phyloP scores from a whole-genome alignment of 1,284 basidiomycete species.

The Volvariella volvacea region DNA sequence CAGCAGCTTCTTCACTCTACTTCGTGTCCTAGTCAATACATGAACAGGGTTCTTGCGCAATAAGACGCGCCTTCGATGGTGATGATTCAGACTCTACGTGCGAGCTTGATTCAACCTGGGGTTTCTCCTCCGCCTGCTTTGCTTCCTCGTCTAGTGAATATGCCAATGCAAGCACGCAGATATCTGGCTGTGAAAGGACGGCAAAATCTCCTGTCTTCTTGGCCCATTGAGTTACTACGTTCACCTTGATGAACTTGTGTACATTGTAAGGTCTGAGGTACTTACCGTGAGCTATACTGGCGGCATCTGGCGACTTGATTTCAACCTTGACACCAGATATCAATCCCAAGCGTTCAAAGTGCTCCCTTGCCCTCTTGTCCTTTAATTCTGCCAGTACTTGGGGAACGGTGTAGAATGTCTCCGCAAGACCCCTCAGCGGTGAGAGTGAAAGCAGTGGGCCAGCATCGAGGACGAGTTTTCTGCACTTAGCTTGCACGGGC shows the following conservation, averaged over 20 bases:
- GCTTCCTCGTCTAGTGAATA: constrained; percentile 66
- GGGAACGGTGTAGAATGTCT: constrained; percentile 80
- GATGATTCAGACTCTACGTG: no score
- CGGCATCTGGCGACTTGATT: constrained; percentile 67
- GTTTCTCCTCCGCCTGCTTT: constrained; percentile 9
- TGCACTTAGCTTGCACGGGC: constrained; percentile 33
- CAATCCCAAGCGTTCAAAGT: constrained; percentile 73
- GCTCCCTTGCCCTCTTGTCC: constrained; percentile 80
- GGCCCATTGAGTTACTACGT: constrained; percentile 80
- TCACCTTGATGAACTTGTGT: constrained; percentile 10
- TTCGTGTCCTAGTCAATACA: constrained; percentile 1
- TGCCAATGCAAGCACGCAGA: constrained; percentile 88
- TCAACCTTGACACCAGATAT: constrained; percentile 72
- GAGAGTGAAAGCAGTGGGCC: constrained; percentile 85
- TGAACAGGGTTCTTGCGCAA: constrained; percentile 11
- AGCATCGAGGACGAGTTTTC: constrained; percentile 84
- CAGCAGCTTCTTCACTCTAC: constrained; percentile 18
- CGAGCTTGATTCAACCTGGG: not conserved
- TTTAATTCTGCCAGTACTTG: constrained; percentile 86
- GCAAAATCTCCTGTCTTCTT: constrained; percentile 97
- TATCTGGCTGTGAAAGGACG: constrained; percentile 88
- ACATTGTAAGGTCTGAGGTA: constrained; percentile 9
- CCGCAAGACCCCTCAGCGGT: constrained; percentile 78
- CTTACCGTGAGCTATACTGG: constrained; percentile 74
- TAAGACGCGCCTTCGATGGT: no score